These are phyloP conservation scores for Phytophthora podocarpi DNA, from an alignment of 352 stramenopile genomes.

Conservation along the genomic window DNA sequence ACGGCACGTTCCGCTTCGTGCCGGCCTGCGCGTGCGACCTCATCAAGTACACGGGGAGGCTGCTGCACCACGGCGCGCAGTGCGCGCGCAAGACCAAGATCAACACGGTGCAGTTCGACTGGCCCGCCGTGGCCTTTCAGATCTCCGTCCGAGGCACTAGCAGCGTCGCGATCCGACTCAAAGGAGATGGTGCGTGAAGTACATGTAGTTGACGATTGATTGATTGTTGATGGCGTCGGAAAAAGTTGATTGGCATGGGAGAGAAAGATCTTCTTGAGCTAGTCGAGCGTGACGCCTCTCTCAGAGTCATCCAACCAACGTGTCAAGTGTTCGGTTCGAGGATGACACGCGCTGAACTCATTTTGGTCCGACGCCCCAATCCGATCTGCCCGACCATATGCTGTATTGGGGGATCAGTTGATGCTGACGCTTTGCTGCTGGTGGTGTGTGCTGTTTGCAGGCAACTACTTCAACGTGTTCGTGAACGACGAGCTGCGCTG, in stretches of 20 bases:
- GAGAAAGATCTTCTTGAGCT: constrained; percentile 18
- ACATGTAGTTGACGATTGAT: not conserved
- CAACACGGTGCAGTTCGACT: constrained; percentile 90
- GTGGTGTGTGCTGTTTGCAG: constrained; percentile 31
- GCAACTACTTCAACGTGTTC: constrained; percentile 91
- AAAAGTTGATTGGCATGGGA: constrained; percentile 19
- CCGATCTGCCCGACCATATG: constrained; percentile 10
- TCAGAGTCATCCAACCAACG: not conserved
- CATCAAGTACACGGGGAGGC: constrained; percentile 74
- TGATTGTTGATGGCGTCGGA: constrained; percentile 10
- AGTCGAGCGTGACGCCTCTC: constrained; percentile 3
- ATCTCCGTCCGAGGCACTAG: constrained; percentile 62
- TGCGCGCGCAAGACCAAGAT: constrained; percentile 77
- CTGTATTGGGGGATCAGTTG: constrained; percentile 13
- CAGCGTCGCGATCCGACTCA: constrained; percentile 79
- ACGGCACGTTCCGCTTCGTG: constrained; percentile 68
- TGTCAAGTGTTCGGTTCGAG: constrained; percentile 28
- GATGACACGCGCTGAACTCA: constrained; percentile 52
- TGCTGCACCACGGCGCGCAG: constrained; percentile 74
- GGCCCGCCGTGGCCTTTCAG: constrained; percentile 70
- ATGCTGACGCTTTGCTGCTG: constrained; percentile 5
- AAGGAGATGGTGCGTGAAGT: constrained; percentile 80
- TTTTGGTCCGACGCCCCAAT: constrained; percentile 36
- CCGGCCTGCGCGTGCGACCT: constrained; percentile 72
- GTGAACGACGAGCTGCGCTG: constrained; percentile 74